A percentile compares a stretch with the other conserved stretches of the same genome.
Evolutionary conservation across 352 stramenopile genomes (phyloP).

Genomic region (Elongisporangium prolatum): DNA sequence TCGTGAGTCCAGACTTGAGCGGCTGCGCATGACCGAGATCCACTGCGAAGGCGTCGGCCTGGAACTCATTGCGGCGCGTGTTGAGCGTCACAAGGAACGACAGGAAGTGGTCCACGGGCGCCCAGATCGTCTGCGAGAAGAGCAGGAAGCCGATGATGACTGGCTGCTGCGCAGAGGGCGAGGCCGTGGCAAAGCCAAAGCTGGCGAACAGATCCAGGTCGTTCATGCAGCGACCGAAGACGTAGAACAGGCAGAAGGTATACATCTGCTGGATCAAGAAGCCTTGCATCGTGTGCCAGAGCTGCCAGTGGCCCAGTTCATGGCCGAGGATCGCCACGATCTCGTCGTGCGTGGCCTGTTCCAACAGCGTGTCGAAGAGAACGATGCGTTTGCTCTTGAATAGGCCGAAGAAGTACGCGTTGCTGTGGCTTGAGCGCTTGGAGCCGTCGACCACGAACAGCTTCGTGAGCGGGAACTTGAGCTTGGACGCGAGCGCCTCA

Average conservation of each 20-base stretch:
- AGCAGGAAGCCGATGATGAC: constrained; percentile 83
- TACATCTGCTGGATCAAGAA: constrained; percentile 93
- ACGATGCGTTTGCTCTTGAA: constrained; percentile 97
- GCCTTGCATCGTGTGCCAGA: constrained; percentile 92
- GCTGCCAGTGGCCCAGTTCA: constrained; percentile 96
- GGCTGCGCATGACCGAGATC: constrained; percentile 86
- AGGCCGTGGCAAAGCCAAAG: constrained; percentile 59
- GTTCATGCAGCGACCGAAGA: constrained; percentile 81
- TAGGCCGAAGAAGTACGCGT: constrained; percentile 91
- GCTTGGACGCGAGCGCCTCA: constrained; percentile 85
- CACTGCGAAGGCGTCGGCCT: constrained; percentile 94
- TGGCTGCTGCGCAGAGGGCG: constrained; percentile 25
- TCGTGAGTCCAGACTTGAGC: constrained; percentile 94
- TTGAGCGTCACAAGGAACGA: constrained; percentile 75
- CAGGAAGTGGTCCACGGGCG: constrained; percentile 70
- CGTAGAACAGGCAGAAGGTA: constrained; percentile 67
- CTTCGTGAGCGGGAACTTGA: constrained; percentile 96
- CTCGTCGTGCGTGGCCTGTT: constrained; percentile 91
- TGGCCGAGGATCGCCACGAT: constrained; percentile 96
- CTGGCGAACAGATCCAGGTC: constrained; percentile 67
- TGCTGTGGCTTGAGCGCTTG: constrained; percentile 92
- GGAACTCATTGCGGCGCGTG: constrained; percentile 78
- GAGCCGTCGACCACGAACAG: constrained; percentile 98
- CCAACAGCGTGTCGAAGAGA: constrained; percentile 96
- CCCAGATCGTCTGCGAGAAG: constrained; percentile 81